Percentiles rank a stretch among this genome's conserved stretches.
Conservation (phyloP, 768 basidiomycete genomes). For the Kwoniella bestiolae region DNA sequence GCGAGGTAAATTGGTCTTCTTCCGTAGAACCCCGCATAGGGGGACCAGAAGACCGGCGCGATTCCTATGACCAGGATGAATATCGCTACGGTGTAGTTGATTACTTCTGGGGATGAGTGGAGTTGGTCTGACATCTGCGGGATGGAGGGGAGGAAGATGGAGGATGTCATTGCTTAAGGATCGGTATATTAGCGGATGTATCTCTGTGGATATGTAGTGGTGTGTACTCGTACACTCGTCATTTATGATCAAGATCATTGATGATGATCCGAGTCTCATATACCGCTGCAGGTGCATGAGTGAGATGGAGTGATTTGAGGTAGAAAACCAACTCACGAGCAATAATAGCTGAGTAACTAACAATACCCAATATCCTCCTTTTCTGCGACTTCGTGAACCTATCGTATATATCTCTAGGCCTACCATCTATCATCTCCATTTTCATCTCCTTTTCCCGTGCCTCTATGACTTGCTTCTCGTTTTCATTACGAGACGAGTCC, state of each 20-base stretch:
- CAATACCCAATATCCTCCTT: conserved; percentile 64
- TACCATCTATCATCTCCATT: conserved; percentile 33
- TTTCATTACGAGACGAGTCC: neutral
- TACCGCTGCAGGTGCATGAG: neutral
- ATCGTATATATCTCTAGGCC: conserved; percentile 61
- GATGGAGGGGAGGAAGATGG: conserved; percentile 74
- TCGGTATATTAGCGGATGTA: too few species aligned
- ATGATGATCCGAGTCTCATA: too few species aligned
- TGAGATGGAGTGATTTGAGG: neutral
- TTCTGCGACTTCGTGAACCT: conserved; percentile 67
- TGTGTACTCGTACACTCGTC: too few species aligned
- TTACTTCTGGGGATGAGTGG: conserved; percentile 63
- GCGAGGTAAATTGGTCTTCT: conserved; percentile 66
- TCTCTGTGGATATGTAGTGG: too few species aligned
- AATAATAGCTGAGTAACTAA: conserved; percentile 68
- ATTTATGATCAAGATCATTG: too few species aligned
- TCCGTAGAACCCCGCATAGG: conserved; percentile 67
- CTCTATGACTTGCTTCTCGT: neutral
- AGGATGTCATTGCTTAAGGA: conserved; percentile 68
- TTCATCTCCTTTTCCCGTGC: conserved; percentile 3
- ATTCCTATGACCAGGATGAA: conserved; percentile 62
- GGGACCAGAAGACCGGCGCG: conserved; percentile 64
- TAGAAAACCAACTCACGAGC: conserved; percentile 62
- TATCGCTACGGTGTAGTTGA: conserved; percentile 68
- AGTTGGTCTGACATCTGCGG: conserved; percentile 74